Percentiles rank a stretch among this genome's conserved stretches.
Conservation (phyloP, 352 stramenopile genomes). For the Phytophthora citrophthora region DNA sequence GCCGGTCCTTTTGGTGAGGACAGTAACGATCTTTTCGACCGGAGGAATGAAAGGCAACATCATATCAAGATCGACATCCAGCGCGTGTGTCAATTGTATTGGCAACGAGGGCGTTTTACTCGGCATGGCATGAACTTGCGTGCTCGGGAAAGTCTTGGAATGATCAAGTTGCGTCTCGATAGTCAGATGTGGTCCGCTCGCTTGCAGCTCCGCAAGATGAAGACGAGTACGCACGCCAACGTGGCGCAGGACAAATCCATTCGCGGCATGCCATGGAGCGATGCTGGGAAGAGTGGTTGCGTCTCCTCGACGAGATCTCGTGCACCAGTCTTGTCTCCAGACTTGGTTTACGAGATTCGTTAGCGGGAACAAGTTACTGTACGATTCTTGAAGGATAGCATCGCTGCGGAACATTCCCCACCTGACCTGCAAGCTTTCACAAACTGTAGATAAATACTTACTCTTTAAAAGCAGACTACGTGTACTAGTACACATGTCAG, state of each 20-base stretch:
- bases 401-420: no score
- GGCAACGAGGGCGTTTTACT: background rate
- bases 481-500: no score
- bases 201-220: conserved; percentile 1
- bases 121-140: background rate
- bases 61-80: background rate
- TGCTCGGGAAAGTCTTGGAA: background rate
- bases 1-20: conserved; percentile 4
- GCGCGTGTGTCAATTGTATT: conserved; percentile 2
- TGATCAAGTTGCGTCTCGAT: background rate
- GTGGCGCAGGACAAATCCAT: conserved; percentile 10
- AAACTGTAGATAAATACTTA: no score
- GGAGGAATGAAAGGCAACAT: background rate
- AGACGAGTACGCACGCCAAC: background rate
- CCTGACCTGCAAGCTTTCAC: no score
- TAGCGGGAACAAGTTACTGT: no score
- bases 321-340: no score
- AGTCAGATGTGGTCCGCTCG: conserved; percentile 19
- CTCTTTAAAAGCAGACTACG: no score
- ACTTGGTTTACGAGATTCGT: no score
- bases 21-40: background rate
- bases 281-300: conserved; percentile 7
- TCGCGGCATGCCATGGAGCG: conserved; percentile 8
- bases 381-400: no score
- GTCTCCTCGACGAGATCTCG: background rate